These are phyloP conservation scores for Aspergillus spinulosporus DNA, from an alignment of 2,329 filamentous ascomycete species.

Conservation along the genomic window DNA sequence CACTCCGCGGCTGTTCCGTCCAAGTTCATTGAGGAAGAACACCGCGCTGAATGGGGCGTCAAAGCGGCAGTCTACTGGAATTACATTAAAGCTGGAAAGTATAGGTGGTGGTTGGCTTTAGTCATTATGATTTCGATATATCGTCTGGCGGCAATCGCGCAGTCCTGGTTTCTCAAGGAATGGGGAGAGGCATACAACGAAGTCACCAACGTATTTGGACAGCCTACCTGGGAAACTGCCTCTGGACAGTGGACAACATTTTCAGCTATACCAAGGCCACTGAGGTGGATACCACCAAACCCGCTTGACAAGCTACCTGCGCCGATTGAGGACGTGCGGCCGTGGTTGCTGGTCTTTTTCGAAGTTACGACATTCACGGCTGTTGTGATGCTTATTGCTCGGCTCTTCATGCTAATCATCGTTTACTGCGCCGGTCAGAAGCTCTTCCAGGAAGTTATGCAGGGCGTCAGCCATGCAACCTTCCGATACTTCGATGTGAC, in stretches of 20 bases:
- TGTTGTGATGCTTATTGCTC: slow-evolving; percentile 60
- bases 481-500: slow-evolving; percentile 93
- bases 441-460: slow-evolving; percentile 72
- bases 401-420: slow-evolving; percentile 71
- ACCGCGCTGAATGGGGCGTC: slow-evolving; percentile 72
- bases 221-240: slow-evolving; percentile 15
- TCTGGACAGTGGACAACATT: slow-evolving; percentile 8
- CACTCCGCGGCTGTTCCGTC: slow-evolving; percentile 60
- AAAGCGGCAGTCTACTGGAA: slow-evolving; percentile 76
- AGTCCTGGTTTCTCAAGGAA: slow-evolving; percentile 79
- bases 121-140: slow-evolving; percentile 64
- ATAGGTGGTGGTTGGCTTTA: slow-evolving; percentile 70
- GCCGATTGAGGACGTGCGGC: slow-evolving; percentile 65
- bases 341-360: slow-evolving; percentile 74
- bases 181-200: slow-evolving; percentile 75
- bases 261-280: slow-evolving; percentile 10
- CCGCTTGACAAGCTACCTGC: slow-evolving; percentile 58
- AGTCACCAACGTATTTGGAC: slow-evolving; percentile 24
- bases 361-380: slow-evolving; percentile 64
- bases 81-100: slow-evolving; percentile 77
- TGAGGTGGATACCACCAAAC: slow-evolving; percentile 26
- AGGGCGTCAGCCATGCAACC: slow-evolving; percentile 72
- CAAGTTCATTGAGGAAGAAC: slow-evolving; percentile 78
- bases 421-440: slow-evolving; percentile 74
- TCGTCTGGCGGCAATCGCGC: slow-evolving; percentile 63